Evolutionary conservation across 495 filamentous ascomycete species (phyloP).

Genomic region (Rhypophila decipiens): DNA sequence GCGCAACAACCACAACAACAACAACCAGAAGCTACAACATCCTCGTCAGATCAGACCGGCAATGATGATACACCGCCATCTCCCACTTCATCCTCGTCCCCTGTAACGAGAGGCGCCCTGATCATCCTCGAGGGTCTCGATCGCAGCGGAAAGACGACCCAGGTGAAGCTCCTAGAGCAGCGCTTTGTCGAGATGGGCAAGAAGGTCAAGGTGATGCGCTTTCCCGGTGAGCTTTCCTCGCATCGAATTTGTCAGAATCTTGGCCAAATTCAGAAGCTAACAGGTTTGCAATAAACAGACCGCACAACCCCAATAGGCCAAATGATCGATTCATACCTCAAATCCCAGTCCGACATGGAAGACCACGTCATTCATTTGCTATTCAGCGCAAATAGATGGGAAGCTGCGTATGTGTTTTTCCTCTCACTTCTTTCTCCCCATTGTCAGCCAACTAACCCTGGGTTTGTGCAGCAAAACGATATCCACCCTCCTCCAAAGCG

Average conservation of each 20-base stretch:
- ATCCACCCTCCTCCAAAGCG: slow-evolving; percentile 50
- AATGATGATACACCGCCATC: no score
- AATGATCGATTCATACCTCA: slow-evolving; percentile 84
- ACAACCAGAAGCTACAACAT: no score
- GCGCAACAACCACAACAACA: slow-evolving; percentile 3
- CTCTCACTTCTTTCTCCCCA: slow-evolving; percentile 1
- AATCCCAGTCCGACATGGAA: slow-evolving; percentile 64
- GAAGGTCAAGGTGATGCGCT: slow-evolving; percentile 68
- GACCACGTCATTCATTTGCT: slow-evolving; percentile 93
- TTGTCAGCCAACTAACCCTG: not conserved
- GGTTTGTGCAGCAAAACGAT: slow-evolving; percentile 47
- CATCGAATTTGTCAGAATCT: not conserved
- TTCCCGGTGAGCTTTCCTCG: slow-evolving; percentile 63
- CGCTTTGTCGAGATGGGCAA: slow-evolving; percentile 54
- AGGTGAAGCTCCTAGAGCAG: slow-evolving; percentile 68
- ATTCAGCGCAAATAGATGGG: slow-evolving; percentile 96
- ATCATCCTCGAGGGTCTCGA: slow-evolving; percentile 93
- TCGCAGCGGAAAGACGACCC: slow-evolving; percentile 91
- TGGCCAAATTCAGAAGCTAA: no score
- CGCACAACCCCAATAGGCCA: slow-evolving; percentile 82
- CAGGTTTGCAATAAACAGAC: slow-evolving; percentile 46
- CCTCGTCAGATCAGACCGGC: no score
- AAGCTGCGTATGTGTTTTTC: slow-evolving; percentile 51
- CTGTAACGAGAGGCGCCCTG: slow-evolving; percentile 56
- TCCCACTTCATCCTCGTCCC: not conserved